Evolutionary conservation across 495 filamentous ascomycete genomes (phyloP), one percentile per base, ranked within the genome.

Genomic region (Halenospora varia): DNA sequence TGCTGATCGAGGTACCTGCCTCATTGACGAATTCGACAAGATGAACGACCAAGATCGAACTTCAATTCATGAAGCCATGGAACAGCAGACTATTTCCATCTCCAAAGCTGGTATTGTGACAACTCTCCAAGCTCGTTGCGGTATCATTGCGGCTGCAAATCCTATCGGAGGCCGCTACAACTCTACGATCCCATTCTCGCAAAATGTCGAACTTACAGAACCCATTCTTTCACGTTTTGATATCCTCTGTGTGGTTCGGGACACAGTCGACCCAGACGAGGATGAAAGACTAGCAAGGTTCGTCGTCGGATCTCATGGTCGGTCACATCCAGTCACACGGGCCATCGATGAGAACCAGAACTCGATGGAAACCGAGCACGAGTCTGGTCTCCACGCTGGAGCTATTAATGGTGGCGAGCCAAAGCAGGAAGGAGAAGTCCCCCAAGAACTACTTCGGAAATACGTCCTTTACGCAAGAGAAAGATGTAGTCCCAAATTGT

Each of bases 1-100:
- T 35, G 95, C 95, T 23, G 95, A 99, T 71, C 87, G 89, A 57
- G 95, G 95, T 44, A 95, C 90, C 35, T 99, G 95, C 68, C 78
- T 99, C 25, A 99, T 99, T 63, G 95, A 99, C 70, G 95, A 99
- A 71, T 99, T 99, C 71, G 95, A 99, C 81, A 99, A 99, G 80
- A 99, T 99, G 95, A 99, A 99, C 73, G 95, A 99, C 69, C 91
- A 97, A 65, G 95, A 99, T 70, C 72, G 94, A 44, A 99, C 95
- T 0, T 95, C 89, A 20, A 99, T 99, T 69, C 95, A 99, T 80
- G 95, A 99, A 78, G 95, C 95, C 56, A 99, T 99, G 95, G 95
- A 99, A 71, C 95, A 99, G 72, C 95, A 99, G 70, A 97, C 95
- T n/a, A 99, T 99, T 63, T 99, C 95, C 52, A 97, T 99, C 71